Percentiles rank a stretch among this genome's conserved stretches.
Conservation (phyloP, 108 stramenopile genomes). For the Pseudonitzschia multistriata region DNA sequence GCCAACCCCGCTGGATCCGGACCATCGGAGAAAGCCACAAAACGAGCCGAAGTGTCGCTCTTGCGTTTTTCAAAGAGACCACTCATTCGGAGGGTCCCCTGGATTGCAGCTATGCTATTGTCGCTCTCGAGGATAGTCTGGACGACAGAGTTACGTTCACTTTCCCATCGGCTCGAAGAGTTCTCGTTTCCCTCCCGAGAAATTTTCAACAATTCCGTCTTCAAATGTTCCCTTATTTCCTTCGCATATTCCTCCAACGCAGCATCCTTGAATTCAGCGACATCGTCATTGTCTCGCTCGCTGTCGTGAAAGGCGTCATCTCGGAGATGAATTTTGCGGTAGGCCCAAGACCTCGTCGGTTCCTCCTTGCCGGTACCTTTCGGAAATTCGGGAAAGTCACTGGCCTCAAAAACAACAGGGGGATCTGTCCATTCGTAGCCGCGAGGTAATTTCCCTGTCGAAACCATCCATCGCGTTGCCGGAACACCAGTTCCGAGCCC, state of each 20-base stretch:
- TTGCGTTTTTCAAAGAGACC: constrained; percentile 23
- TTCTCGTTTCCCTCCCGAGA: not conserved
- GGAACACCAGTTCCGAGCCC: constrained; percentile 43
- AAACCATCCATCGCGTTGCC: constrained; percentile 34
- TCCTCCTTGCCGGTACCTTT: constrained; percentile 22
- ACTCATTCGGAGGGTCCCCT: constrained; percentile 40
- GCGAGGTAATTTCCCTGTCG: constrained; percentile 9
- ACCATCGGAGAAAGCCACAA: constrained; percentile 10
- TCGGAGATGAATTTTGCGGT: not conserved
- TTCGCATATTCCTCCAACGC: not conserved
- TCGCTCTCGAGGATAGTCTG: constrained; percentile 22
- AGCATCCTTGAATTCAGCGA: not conserved
- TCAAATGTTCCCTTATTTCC: not conserved
- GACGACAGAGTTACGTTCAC: not conserved
- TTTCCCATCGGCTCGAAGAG: constrained; percentile 5
- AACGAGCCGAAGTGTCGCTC: not conserved
- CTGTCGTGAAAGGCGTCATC: constrained; percentile 11
- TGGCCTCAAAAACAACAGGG: constrained; percentile 17
- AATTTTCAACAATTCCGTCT: not conserved
- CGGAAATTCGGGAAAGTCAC: constrained; percentile 37
- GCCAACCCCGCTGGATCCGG: constrained; percentile 12
- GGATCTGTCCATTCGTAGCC: constrained; percentile 27
- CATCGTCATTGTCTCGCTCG: not conserved
- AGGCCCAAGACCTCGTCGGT: constrained; percentile 1
- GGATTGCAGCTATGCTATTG: constrained; percentile 39